These are phyloP conservation scores for Microdochium trichocladiopsis DNA, from an alignment of 2,329 filamentous ascomycete species.

Conservation along the genomic window DNA sequence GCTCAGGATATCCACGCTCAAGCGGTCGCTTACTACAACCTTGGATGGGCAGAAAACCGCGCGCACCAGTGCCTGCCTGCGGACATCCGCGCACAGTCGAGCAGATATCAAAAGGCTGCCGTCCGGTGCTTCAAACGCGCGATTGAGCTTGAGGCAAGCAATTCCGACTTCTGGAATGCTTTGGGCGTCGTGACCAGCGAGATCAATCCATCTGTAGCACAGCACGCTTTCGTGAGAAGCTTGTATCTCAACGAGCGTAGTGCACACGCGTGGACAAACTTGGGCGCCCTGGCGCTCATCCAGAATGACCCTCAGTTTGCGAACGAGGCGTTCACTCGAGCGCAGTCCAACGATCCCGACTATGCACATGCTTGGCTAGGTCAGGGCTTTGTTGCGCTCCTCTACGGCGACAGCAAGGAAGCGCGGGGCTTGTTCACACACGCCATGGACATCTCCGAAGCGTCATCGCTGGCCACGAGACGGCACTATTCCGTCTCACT, in stretches of 20 bases:
- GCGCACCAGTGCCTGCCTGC: constrained; percentile 62
- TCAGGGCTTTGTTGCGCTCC: constrained; percentile 76
- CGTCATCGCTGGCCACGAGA: constrained; percentile 65
- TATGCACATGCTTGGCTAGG: constrained; percentile 92
- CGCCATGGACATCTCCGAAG: constrained; percentile 85
- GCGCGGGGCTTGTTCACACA: constrained; percentile 84
- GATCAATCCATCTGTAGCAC: constrained; percentile 79
- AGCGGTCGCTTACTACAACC: constrained; percentile 93
- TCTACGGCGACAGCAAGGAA: constrained; percentile 68
- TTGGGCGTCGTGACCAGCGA: constrained; percentile 84
- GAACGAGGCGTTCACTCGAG: constrained; percentile 81
- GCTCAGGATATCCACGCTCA: constrained; percentile 75
- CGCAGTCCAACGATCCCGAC: constrained; percentile 91
- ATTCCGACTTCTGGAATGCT: constrained; percentile 95
- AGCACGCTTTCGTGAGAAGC: constrained; percentile 89
- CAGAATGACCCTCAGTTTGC: constrained; percentile 82
- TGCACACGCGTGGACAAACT: constrained; percentile 80
- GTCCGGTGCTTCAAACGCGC: constrained; percentile 90
- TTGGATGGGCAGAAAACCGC: constrained; percentile 88
- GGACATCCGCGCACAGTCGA: constrained; percentile 46
- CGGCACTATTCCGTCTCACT: constrained; percentile 72
- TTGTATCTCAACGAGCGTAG: constrained; percentile 88
- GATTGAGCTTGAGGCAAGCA: constrained; percentile 91
- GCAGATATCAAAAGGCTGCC: constrained; percentile 69
- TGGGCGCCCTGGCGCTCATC: constrained; percentile 78